Conservation (phyloP, 169 alveolate species). For the Plasmodium vinckei region DNA sequence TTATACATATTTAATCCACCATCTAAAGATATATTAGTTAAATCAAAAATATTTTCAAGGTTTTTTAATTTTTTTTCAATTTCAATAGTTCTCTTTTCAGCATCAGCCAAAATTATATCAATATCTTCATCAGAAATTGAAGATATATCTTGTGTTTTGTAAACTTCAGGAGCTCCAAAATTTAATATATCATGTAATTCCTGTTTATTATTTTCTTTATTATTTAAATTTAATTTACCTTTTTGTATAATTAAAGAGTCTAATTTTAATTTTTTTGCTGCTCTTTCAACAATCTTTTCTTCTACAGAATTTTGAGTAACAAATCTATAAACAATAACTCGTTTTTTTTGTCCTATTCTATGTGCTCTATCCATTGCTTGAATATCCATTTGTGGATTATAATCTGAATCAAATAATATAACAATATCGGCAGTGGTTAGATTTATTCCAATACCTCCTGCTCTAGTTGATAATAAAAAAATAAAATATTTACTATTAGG, state of each 20-base stretch:
- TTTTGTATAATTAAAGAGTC: slow-evolving; percentile 97
- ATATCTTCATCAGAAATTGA: slow-evolving; percentile 90
- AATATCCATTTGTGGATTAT: slow-evolving; percentile 98
- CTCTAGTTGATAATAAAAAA: slow-evolving; percentile 95
- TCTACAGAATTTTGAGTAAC: slow-evolving; percentile 97
- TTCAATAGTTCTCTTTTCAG: slow-evolving; percentile 91
- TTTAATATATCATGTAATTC: slow-evolving; percentile 93
- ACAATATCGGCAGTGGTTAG: slow-evolving; percentile 98
- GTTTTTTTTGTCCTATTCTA: slow-evolving; percentile 97
- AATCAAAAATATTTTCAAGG: slow-evolving; percentile 80
- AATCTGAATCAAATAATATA: slow-evolving; percentile 97
- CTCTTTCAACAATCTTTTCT: slow-evolving; percentile 97
- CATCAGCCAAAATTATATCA: slow-evolving; percentile 91
- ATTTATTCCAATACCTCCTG: slow-evolving; percentile 98
- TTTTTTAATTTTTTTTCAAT: slow-evolving; percentile 88
- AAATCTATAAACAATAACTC: slow-evolving; percentile 96
- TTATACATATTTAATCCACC: slow-evolving; percentile 85
- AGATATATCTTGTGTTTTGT: slow-evolving; percentile 87
- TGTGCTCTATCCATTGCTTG: slow-evolving; percentile 98
- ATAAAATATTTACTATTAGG: slow-evolving; percentile 92
- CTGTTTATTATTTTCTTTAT: slow-evolving; percentile 85
- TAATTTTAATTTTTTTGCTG: slow-evolving; percentile 95
- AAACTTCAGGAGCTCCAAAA: slow-evolving; percentile 94
- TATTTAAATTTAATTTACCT: slow-evolving; percentile 91
- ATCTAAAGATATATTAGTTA: slow-evolving; percentile 83